Percentiles rank a stretch among this genome's conserved stretches.
phyloP scores from a whole-genome alignment of 1,139 yeast genomes.

The Yamadazyma songkhlaensis region DNA sequence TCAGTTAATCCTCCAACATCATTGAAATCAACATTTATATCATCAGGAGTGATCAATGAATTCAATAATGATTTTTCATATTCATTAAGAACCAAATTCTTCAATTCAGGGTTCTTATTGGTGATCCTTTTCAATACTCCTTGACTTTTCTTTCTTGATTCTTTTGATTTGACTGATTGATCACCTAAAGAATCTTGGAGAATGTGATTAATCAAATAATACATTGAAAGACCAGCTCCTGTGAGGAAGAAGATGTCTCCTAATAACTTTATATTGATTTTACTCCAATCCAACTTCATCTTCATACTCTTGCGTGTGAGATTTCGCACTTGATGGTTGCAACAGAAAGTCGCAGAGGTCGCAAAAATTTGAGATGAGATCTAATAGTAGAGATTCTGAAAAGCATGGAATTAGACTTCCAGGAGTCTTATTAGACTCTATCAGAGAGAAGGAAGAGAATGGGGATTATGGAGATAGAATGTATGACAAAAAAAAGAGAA shows the following conservation, averaged over 20 bases:
- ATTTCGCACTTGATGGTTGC: background rate
- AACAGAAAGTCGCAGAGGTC: background rate
- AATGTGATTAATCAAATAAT: constrained; percentile 63
- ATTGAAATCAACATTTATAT: constrained; percentile 66
- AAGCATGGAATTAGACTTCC: constrained; percentile 62
- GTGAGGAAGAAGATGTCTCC: constrained; percentile 71
- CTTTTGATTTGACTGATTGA: constrained; percentile 57
- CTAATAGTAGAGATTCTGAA: constrained; percentile 6
- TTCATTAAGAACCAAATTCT: constrained; percentile 55
- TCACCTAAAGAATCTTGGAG: constrained; percentile 51
- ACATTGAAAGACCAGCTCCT: constrained; percentile 82
- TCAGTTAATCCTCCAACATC: constrained; percentile 89
- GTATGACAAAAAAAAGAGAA: constrained; percentile 17
- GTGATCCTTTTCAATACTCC: constrained; percentile 60
- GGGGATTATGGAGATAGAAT: constrained; percentile 39
- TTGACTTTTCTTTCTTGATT: constrained; percentile 64
- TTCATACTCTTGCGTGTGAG: constrained; percentile 22
- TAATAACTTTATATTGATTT: constrained; percentile 51
- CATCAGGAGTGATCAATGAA: constrained; percentile 82
- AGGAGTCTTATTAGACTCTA: constrained; percentile 61
- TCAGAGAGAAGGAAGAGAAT: constrained; percentile 43
- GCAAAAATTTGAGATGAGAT: constrained; percentile 11
- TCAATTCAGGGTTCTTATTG: constrained; percentile 56
- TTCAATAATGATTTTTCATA: constrained; percentile 76
- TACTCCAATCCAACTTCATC: constrained; percentile 37